Percentiles rank a stretch among this genome's conserved stretches.
Conservation (phyloP, 2,329 filamentous ascomycete genomes). For the Sodiomyces alkalinus region DNA sequence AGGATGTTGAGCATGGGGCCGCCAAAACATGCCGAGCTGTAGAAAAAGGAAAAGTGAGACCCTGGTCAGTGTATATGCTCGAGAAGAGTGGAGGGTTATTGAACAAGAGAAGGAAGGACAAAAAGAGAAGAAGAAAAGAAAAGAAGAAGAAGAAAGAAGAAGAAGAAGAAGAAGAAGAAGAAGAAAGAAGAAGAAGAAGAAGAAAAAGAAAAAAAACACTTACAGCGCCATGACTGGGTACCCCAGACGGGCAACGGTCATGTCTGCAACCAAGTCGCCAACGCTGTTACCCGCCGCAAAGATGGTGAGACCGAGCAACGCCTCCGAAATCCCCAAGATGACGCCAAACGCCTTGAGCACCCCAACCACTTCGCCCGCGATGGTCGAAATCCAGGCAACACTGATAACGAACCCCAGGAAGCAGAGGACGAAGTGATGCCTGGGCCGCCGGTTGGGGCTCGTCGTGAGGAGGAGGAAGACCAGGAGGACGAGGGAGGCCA, state of each 20-base stretch:
- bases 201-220: constrained; percentile 21
- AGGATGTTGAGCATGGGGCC: constrained; percentile 97
- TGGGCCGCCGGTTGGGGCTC: constrained; percentile 48
- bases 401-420: constrained; percentile 82
- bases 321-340: constrained; percentile 84
- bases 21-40: constrained; percentile 81
- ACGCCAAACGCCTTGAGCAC: constrained; percentile 88
- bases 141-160: neutral
- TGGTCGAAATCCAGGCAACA: constrained; percentile 91
- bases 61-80: too few relatives aligned
- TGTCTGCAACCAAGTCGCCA: constrained; percentile 85
- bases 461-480: constrained; percentile 54
- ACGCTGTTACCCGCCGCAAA: constrained; percentile 95
- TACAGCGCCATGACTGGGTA: constrained; percentile 89
- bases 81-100: too few relatives aligned
- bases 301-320: constrained; percentile 83
- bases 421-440: constrained; percentile 65
- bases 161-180: neutral
- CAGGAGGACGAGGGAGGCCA: constrained; percentile 54
- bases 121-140: neutral
- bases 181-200: neutral
- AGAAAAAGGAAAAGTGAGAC: neutral
- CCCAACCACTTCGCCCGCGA: constrained; percentile 89
- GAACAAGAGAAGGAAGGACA: too few relatives aligned
- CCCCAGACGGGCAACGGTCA: constrained; percentile 83